Conservation (phyloP, 345 rosid genomes). For the Citrus glauca region DNA sequence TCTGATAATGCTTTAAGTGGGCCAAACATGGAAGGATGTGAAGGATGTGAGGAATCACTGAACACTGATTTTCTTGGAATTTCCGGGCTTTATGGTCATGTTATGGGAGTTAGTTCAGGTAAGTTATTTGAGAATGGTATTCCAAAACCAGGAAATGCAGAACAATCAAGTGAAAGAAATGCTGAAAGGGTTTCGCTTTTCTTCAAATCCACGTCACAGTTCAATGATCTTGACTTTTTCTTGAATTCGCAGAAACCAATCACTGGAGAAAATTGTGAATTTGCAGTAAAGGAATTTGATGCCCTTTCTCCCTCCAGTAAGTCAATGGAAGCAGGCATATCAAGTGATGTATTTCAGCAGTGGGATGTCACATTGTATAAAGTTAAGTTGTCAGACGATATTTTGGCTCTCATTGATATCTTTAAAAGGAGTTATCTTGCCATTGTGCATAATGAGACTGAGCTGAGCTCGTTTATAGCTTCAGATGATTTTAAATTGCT, state of each 20-base stretch:
- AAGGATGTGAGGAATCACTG: slow-evolving; percentile 38
- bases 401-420: slow-evolving; percentile 33
- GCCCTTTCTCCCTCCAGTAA: slow-evolving; percentile 21
- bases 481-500: slow-evolving; percentile 39
- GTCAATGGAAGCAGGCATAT: slow-evolving; percentile 20
- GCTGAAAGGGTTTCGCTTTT: slow-evolving; percentile 40
- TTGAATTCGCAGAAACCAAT: slow-evolving; percentile 66
- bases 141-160: slow-evolving; percentile 28
- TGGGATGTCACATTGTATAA: slow-evolving; percentile 36
- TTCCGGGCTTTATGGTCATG: slow-evolving; percentile 22
- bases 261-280: slow-evolving; percentile 30
- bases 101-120: slow-evolving; percentile 27
- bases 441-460: slow-evolving; percentile 45
- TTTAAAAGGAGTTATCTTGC: slow-evolving; percentile 50
- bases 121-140: slow-evolving; percentile 17
- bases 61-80: slow-evolving; percentile 27
- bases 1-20: slow-evolving; percentile 38
- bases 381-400: slow-evolving; percentile 40
- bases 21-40: slow-evolving; percentile 29
- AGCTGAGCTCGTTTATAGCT: slow-evolving; percentile 28
- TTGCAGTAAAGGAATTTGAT: slow-evolving; percentile 22
- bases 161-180: slow-evolving; percentile 31
- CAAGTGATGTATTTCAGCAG: slow-evolving; percentile 25
- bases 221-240: slow-evolving; percentile 83
- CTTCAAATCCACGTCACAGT: slow-evolving; percentile 64